Base-by-base conservation (phyloP, 305 asterid species). In the Solanum hybrid region DNA sequence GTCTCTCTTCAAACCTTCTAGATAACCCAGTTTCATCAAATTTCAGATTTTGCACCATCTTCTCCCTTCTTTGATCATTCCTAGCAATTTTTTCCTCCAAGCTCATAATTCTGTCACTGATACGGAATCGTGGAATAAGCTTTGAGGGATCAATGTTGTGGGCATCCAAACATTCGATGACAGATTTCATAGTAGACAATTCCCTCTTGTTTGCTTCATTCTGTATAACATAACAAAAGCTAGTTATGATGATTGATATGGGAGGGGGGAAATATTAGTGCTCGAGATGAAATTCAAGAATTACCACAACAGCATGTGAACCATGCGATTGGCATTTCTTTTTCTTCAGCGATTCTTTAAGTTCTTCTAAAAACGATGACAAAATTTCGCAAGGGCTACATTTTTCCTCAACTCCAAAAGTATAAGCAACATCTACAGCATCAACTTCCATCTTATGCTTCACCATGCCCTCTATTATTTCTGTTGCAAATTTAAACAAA, bases 71-170 rank as follows among this genome's bases (percentile, higher is more conserved):
- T 79, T 91, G 94, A 81, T 89, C 90, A 51, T 90, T 92, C 24
- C 92, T 92, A 26, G 92, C 79, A 46, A 94, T 92, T 5, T 94
- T 96, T 88, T 91, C 93, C 91, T 96, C 94, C 92, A 96, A 90
- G 90, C 88, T 89, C 75, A 79, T 22, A 34, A 96, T 94, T 89
- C 90, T 94, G 69, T 94, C 95, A 14, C 87, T 90, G 90, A 97
- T 91, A 91, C 96, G 96, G 95, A 97, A 96, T 42, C 96, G 98
- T 2, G 98, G 92, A 89, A 97, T 93, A 80, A 95, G 89, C 90
- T 93, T 92, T 40, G 94, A 79, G 27, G 94, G 91, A 88, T 97
- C 97, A 79, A 96, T 89, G 13, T 92, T 93, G 90, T 97, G 98
- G 90, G 92, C 90, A 90, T 92, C 94, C 93, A 95, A 90, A 91